These are phyloP conservation scores for Cladophialophora bantiana DNA, from an alignment of 2,329 filamentous ascomycete species.

Conservation along the genomic window DNA sequence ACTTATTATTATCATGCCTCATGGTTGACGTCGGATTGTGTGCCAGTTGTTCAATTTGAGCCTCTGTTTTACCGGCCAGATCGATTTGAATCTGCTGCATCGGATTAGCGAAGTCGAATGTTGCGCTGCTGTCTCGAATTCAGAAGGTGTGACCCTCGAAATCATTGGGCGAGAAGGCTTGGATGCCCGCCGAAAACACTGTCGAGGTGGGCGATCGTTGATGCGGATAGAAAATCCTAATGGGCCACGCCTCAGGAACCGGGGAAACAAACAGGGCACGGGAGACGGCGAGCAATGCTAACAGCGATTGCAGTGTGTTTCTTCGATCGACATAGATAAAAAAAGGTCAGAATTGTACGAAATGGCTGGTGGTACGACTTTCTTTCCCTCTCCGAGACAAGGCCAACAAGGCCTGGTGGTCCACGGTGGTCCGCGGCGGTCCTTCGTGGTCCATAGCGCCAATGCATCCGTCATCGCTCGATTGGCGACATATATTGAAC, in stretches of 20 bases:
- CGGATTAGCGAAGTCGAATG: slow-evolving; percentile 6
- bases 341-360: neutral
- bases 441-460: too few relatives aligned
- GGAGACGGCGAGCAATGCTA: neutral
- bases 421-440: too few relatives aligned
- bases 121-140: slow-evolving; percentile 13
- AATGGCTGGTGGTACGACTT: neutral
- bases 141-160: slow-evolving; percentile 17
- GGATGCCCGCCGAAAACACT: neutral
- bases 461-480: too few relatives aligned
- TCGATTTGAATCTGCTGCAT: slow-evolving; percentile 8
- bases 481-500: too few relatives aligned
- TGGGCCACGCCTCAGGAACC: neutral
- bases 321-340: slow-evolving; percentile 12
- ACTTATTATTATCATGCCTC: neutral
- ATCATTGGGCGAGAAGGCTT: slow-evolving; percentile 10
- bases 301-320: slow-evolving; percentile 13
- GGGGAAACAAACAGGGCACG: neutral
- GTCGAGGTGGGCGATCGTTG: slow-evolving; percentile 3
- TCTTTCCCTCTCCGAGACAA: too few relatives aligned
- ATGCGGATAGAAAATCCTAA: slow-evolving; percentile 10
- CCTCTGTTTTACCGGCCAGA: slow-evolving; percentile 1
- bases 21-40: neutral
- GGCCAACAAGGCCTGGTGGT: too few relatives aligned
- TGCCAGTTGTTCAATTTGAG: neutral